These are phyloP conservation scores for Crithidia sp. DNA, from an alignment of 208 protist genomes.

Conservation along the genomic window DNA sequence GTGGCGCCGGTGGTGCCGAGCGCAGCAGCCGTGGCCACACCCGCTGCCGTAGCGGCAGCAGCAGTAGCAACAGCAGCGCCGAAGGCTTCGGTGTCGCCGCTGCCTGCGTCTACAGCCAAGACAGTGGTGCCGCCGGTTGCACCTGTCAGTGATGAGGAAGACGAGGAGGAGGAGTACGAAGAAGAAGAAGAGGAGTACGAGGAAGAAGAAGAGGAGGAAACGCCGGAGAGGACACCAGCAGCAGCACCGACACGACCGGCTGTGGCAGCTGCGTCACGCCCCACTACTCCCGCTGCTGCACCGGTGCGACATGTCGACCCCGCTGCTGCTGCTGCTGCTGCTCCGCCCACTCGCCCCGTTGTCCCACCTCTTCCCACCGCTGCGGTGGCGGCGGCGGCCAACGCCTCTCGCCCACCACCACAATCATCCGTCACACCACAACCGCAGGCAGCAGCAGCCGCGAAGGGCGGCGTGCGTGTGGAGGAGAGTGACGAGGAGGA, in stretches of 20 bases:
- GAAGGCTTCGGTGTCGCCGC: not conserved
- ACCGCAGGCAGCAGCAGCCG: not conserved
- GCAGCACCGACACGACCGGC: not conserved
- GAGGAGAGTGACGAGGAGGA: slow-evolving; percentile 7
- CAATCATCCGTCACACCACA: not conserved
- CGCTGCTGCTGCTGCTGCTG: not conserved
- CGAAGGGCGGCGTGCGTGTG: slow-evolving; percentile 6
- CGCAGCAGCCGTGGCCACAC: not conserved
- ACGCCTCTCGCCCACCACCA: not conserved
- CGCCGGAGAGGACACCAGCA: not conserved
- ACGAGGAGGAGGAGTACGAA: slow-evolving; percentile 16
- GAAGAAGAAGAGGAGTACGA: slow-evolving; percentile 27
- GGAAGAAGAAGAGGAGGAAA: slow-evolving; percentile 18
- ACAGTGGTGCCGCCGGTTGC: no score
- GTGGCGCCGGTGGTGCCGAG: not conserved
- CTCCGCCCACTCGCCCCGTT: not conserved
- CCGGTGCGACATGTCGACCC: not conserved
- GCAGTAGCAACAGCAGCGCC: not conserved
- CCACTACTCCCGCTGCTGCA: not conserved
- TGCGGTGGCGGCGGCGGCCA: not conserved
- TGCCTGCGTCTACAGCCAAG: not conserved
- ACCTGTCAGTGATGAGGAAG: not conserved
- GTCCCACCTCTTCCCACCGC: not conserved
- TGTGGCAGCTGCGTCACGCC: not conserved
- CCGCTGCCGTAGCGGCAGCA: not conserved